Percentiles rank a stretch among this genome's conserved stretches.
These are phyloP conservation scores for Aureobasidium namibiae DNA, from an alignment of 2,329 filamentous ascomycete species.

Conservation along the genomic window DNA sequence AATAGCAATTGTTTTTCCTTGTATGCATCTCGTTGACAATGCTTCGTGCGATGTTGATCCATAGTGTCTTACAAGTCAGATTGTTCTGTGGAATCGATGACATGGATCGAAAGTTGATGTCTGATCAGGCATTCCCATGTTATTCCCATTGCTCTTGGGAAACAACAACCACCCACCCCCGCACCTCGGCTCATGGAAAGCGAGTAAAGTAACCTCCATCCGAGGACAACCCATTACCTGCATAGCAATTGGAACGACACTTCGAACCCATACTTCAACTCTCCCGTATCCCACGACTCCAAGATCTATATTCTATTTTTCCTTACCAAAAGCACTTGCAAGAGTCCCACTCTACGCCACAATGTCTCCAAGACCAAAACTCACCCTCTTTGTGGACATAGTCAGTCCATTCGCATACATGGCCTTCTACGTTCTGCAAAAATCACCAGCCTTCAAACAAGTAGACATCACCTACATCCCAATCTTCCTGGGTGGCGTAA, in stretches of 20 bases:
- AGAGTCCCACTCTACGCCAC: not conserved
- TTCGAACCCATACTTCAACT: too few species aligned
- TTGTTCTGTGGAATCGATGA: too few species aligned
- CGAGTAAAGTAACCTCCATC: constrained; percentile 7
- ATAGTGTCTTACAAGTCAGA: too few species aligned
- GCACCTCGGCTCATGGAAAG: constrained; percentile 5
- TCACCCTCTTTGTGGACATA: constrained; percentile 52
- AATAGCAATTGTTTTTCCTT: too few species aligned
- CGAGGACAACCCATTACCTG: constrained; percentile 1
- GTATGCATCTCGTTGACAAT: too few species aligned
- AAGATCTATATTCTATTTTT: too few species aligned
- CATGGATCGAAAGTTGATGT: too few species aligned
- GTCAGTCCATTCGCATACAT: constrained; percentile 54
- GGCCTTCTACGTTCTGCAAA: constrained; percentile 49
- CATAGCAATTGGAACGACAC: too few species aligned
- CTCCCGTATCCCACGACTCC: too few species aligned
- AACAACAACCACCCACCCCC: not conserved
- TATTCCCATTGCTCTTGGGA: not conserved
- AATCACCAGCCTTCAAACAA: constrained; percentile 47
- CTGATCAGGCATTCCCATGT: not conserved
- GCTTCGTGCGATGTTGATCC: too few species aligned
- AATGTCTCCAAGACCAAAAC: constrained; percentile 29
- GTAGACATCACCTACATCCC: constrained; percentile 50
- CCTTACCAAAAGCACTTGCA: not conserved
- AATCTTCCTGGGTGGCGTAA: constrained; percentile 52